phyloP scores from a whole-genome alignment of 2,329 filamentous ascomycete genomes.

The Pezicula carpinea region DNA sequence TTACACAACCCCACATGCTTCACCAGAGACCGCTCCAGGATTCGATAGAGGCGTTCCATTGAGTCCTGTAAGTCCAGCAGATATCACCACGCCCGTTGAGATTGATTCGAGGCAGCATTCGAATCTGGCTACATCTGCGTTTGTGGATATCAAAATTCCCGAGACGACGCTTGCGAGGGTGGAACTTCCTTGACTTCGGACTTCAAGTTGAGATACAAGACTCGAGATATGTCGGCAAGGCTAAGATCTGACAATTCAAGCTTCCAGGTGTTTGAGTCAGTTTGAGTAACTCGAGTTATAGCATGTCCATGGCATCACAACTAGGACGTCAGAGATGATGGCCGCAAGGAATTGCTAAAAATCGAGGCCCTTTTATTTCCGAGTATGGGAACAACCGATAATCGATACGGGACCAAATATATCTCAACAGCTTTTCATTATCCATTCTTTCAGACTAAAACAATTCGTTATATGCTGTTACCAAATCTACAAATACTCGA shows the following conservation, averaged over 20 bases:
- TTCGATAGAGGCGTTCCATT: slow-evolving; percentile 37
- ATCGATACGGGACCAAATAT: too few relatives aligned
- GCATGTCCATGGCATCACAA: too few relatives aligned
- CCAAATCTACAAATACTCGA: slow-evolving; percentile 13
- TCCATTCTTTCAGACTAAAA: slow-evolving; percentile 6
- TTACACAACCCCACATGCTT: slow-evolving; percentile 23
- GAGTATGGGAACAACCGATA: too few relatives aligned
- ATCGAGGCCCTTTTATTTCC: too few relatives aligned
- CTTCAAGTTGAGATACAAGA: too few relatives aligned
- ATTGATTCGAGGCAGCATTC: slow-evolving; percentile 37
- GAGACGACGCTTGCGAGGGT: slow-evolving; percentile 31
- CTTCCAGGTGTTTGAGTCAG: too few relatives aligned
- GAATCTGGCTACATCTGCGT: slow-evolving; percentile 15
- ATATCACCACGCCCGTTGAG: slow-evolving; percentile 50
- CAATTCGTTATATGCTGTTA: background rate
- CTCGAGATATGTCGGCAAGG: too few relatives aligned
- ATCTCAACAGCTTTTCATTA: slow-evolving; percentile 16
- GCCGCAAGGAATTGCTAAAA: too few relatives aligned
- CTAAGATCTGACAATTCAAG: too few relatives aligned
- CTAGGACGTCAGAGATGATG: too few relatives aligned
- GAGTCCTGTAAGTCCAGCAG: slow-evolving; percentile 41
- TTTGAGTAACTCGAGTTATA: too few relatives aligned
- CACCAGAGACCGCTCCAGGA: slow-evolving; percentile 27
- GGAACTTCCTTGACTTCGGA: slow-evolving; percentile 39
- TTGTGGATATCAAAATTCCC: slow-evolving; percentile 12